These are phyloP conservation scores for Theileria orientalis DNA, from an alignment of 169 alveolate species.

Conservation along the genomic window DNA sequence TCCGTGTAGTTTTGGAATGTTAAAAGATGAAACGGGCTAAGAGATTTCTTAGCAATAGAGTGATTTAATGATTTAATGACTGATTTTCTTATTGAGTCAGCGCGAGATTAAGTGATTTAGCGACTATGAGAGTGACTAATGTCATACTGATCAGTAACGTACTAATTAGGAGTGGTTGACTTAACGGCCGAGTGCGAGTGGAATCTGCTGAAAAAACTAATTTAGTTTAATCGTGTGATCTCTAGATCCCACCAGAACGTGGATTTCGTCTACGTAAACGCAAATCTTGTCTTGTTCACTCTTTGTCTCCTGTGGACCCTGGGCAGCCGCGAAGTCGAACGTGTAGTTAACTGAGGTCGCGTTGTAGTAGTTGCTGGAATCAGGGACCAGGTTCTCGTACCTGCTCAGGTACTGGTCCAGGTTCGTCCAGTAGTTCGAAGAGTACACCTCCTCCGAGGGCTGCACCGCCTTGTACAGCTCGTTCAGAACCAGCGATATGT, in stretches of 20 bases:
- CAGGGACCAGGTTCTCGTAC: not conserved
- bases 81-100: too few species aligned
- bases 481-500: constrained; percentile 23
- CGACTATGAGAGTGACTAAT: too few species aligned
- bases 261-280: constrained; percentile 35
- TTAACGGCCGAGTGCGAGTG: not conserved
- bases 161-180: too few species aligned
- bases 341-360: constrained; percentile 9
- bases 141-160: too few species aligned
- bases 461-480: constrained; percentile 5
- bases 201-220: not conserved
- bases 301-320: not conserved
- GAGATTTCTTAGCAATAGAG: too few species aligned
- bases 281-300: constrained; percentile 16
- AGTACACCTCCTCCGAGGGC: constrained; percentile 3
- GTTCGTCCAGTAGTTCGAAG: constrained; percentile 61
- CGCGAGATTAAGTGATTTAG: too few species aligned
- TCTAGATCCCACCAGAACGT: constrained; percentile 40
- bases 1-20: too few species aligned
- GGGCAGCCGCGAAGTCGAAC: not conserved
- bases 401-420: constrained; percentile 18
- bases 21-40: too few species aligned
- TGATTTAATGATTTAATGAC: too few species aligned
- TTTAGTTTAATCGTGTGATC: constrained; percentile 31
- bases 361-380: not conserved